Evolutionary conservation across 179 eudicot genomes (phyloP), one percentile per base, ranked within the genome.

Genomic region (Gypsophila paniculata): DNA sequence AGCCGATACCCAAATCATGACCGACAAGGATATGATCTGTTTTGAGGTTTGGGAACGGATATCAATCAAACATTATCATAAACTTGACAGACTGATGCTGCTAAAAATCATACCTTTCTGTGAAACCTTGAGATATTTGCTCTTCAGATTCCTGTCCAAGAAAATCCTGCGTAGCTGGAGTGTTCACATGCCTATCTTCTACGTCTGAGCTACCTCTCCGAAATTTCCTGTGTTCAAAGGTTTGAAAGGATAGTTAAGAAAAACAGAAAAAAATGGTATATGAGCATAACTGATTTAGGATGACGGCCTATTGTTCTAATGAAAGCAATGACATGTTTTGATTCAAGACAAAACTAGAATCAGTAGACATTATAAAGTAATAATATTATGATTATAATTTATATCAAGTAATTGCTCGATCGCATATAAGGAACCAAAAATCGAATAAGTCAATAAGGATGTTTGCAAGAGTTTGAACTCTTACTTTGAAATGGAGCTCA

Each of bases 401-500:
- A 1, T 8, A 5, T 2, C 60, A 54, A 62, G 46, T 11, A 4
- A 64, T 64, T 44, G 13, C 55, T 46, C 55, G 12, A 22, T 13
- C 4, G 54, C 68, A 39, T 18, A 11, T 38, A 39, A 64, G 29
- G 46, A 14, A 46, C 2, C 55, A 44, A 15, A n/a, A n/a, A n/a
- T n/a, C 26, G 39, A 64, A 18, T 11, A 8, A 17, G 17, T 15
- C 49, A 17, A 51, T 13, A 39, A 19, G 38, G 49, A 13, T 39
- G 3, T 36, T 67, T 62, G 70, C 52, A 39, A 19, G 67, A 66
- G 77, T 39, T 52, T 59, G 48, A 65, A 65, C 53, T 72, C 86
- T 77, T 82, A 90, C 98, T 70, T 80, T 59, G 84, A 55, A 59
- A 83, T 21, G 51, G 92, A 84, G 77, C 82, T 80, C 63, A 86